Conservation (phyloP, 371 early-diverging fungal species). For the Funneliformis caledonium region DNA sequence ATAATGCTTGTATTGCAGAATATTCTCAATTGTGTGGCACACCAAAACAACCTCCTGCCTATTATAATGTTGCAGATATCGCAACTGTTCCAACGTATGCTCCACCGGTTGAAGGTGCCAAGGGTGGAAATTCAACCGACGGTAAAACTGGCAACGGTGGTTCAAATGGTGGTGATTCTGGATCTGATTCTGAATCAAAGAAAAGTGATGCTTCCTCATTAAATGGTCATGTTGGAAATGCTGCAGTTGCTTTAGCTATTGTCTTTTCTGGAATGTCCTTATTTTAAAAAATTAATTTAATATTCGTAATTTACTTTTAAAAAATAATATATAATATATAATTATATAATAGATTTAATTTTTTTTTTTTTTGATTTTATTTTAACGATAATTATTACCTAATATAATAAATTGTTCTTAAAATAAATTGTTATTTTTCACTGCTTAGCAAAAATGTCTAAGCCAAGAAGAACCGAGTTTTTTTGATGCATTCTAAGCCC, state of each 20-base stretch:
- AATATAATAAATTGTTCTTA: too few species aligned
- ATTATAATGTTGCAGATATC: constrained; percentile 4
- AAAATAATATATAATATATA: too few species aligned
- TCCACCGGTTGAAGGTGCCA: not conserved
- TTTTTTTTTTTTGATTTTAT: too few species aligned
- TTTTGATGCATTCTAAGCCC: too few species aligned
- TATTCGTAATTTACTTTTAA: too few species aligned
- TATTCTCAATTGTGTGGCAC: constrained; percentile 10
- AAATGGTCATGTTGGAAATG: not conserved
- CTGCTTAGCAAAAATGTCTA: not conserved
- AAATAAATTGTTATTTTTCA: too few species aligned
- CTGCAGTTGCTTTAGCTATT: not conserved
- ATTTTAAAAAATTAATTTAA: not conserved
- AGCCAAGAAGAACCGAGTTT: not conserved
- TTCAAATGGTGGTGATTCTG: not conserved
- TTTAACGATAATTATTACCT: too few species aligned
- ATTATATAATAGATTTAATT: too few species aligned
- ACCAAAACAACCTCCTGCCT: constrained; percentile 22
- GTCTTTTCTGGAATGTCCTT: constrained; percentile 8
- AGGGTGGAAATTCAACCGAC: not conserved
- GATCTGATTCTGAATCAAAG: not conserved
- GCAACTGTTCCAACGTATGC: not conserved
- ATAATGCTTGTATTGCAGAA: not conserved
- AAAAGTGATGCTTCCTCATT: not conserved
- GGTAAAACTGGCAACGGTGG: not conserved